Evolutionary conservation across 2,329 filamentous ascomycete genomes (phyloP).

Genomic region (Lecanicillium sp.): DNA sequence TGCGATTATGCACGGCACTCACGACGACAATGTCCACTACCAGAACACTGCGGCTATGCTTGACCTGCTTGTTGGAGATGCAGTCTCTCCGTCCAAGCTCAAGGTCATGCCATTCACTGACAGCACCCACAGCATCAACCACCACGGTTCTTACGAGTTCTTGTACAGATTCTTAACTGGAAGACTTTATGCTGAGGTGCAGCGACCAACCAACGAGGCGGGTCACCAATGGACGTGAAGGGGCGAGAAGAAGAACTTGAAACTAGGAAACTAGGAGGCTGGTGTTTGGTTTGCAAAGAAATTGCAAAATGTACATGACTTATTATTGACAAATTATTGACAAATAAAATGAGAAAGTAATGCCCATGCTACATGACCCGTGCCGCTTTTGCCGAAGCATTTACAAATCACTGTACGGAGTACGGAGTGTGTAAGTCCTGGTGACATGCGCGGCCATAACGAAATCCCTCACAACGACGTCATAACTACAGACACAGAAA

Average conservation of each 20-base stretch:
- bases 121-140: constrained; percentile 52
- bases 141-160: constrained; percentile 45
- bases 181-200: constrained; percentile 53
- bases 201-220: constrained; percentile 27
- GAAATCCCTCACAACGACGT: too few relatives aligned
- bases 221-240: constrained; percentile 24
- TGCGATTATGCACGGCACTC: constrained; percentile 56
- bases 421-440: too few relatives aligned
- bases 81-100: constrained; percentile 53
- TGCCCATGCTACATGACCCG: too few relatives aligned
- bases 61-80: constrained; percentile 50
- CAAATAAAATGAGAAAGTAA: too few relatives aligned
- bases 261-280: too few relatives aligned
- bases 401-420: too few relatives aligned
- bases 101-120: constrained; percentile 58
- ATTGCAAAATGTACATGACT: too few relatives aligned
- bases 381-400: too few relatives aligned
- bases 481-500: too few relatives aligned
- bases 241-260: background rate
- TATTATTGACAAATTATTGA: too few relatives aligned
- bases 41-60: constrained; percentile 55
- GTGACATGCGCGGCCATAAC: too few relatives aligned
- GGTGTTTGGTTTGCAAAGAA: too few relatives aligned
- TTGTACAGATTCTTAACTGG: constrained; percentile 56
- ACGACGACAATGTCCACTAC: constrained; percentile 66